Evolutionary conservation across 805 yeast species (phyloP), one percentile per base, ranked within the genome.

Genomic region (Yarrowia osloensis): DNA sequence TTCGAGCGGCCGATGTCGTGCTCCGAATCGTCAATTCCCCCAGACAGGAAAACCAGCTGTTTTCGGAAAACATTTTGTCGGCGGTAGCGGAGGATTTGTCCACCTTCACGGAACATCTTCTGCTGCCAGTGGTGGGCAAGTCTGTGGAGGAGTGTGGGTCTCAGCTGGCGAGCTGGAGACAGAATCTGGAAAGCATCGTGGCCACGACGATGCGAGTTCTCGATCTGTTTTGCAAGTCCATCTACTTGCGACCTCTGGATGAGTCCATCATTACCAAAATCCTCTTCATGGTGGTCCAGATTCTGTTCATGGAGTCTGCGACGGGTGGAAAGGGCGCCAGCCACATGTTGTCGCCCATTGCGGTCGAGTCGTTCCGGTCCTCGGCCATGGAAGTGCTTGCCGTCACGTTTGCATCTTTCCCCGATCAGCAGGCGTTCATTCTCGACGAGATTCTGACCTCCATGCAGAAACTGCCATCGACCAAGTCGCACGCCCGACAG

Each of bases 391-490:
- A 71, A 7, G 68, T 76, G 0, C 50, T 77, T 12, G 13, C 68
- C 0, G 68, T 71, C 4, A 74, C 78, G 4, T 77, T 76, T 66
- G 70, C 73, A 2, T 28, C 50, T 2, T 71, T 72, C 21, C 37
- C 62, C 50, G 82, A 81, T 46, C 96, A 91, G 71, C 77, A 89
- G 67, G 75, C 76, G 1, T 88, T 87, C 72, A 80, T 91, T 5
- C 71, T 90, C 8, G 83, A 83, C 65, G 95, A 91, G 73, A 71
- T 89, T 1, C 71, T 88, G 13, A 75, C 81, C 1, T 83, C 82
- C 66, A 76, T 86, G 65, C 85, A 83, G 55, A 80, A 78, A 24
- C 71, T 87, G 3, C 84, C 89, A 0, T 75, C 77, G 0, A 79
- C 79, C 31, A 86, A 84, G 70, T 47, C 74, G 0, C 67, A 71